Percentiles rank a stretch among this genome's conserved stretches.
phyloP scores from a whole-genome alignment of 2,329 filamentous ascomycete species.

The Sclerotinia borealis region DNA sequence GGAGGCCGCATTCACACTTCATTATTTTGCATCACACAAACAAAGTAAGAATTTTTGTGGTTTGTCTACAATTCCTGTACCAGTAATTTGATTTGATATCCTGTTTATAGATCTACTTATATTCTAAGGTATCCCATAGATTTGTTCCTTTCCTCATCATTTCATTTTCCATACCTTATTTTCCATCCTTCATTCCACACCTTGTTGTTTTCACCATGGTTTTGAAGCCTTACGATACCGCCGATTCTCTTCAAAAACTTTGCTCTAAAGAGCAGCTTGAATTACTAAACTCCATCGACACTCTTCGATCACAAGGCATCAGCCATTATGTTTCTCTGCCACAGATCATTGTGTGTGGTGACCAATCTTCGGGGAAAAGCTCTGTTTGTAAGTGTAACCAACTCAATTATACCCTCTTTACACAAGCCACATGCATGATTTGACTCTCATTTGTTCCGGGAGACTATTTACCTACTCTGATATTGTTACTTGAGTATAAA shows the following conservation, averaged over 20 bases:
- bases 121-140: too few species aligned
- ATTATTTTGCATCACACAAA: too few species aligned
- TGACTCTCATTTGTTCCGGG: too few species aligned
- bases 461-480: too few species aligned
- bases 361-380: slow-evolving; percentile 37
- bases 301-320: slow-evolving; percentile 27
- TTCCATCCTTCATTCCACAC: background rate
- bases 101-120: too few species aligned
- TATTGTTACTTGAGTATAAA: too few species aligned
- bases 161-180: background rate
- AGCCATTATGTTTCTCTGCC: slow-evolving; percentile 27
- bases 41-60: too few species aligned
- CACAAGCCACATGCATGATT: too few species aligned
- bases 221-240: slow-evolving; percentile 14
- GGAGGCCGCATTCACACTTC: too few species aligned
- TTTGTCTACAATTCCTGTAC: too few species aligned
- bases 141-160: background rate
- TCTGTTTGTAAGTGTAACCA: slow-evolving; percentile 18
- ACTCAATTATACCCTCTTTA: too few species aligned
- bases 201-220: slow-evolving; percentile 6
- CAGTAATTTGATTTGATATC: too few species aligned
- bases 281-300: slow-evolving; percentile 26
- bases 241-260: slow-evolving; percentile 16
- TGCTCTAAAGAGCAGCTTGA: slow-evolving; percentile 25
- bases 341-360: slow-evolving; percentile 36